Base-by-base conservation (phyloP, 495 filamentous ascomycete genomes). In the Trichoderma reesei region DNA sequence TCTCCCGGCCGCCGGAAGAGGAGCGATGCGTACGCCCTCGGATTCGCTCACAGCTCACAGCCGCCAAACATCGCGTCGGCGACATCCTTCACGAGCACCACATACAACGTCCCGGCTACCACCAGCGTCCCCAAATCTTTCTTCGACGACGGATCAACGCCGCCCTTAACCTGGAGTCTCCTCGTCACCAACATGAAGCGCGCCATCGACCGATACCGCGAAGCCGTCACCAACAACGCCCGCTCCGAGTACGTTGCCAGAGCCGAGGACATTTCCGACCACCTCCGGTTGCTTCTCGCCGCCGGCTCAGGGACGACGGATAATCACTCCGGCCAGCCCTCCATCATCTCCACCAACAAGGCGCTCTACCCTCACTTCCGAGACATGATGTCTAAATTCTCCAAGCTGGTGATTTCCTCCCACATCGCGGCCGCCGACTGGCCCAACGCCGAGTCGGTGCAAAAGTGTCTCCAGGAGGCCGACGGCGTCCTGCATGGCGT, bases 381-480 rank as follows among this genome's bases (percentile, higher is more conserved):
- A 61, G 95, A 97, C 71, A 97, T 96, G 88, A 98, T 98, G 94
- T 98, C 94, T 5, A 90, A 94, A 68, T 98, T 98, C 75, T 98
- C 95, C 42, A 98, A 98, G 74, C 80, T 98, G 42, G 95, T 98
- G 31, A 84, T 98, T 41, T 98, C 93, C 26, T 97, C 94, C n/a
- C 94, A 98, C 73, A 96, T 98, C 71, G 94, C 94, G 41, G 90
- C 93, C 31, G 88, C 93, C 37, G 94, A 98, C 73, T 97, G 89
- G 85, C 91, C 92, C 26, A 85, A 83, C 65, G 79, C 83, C 41
- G 94, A 98, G 72, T 95, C 93, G 2, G 87, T 90, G 65, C 83
- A 92, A 59, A 98, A 98, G 71, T 98, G 94, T 70, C 75, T 98
- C 68, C 88, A 91, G 71, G 95, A 98, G 77, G 95, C 94, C 5